phyloP scores from a whole-genome alignment of 345 rosid species.

The Salix dunnii region DNA sequence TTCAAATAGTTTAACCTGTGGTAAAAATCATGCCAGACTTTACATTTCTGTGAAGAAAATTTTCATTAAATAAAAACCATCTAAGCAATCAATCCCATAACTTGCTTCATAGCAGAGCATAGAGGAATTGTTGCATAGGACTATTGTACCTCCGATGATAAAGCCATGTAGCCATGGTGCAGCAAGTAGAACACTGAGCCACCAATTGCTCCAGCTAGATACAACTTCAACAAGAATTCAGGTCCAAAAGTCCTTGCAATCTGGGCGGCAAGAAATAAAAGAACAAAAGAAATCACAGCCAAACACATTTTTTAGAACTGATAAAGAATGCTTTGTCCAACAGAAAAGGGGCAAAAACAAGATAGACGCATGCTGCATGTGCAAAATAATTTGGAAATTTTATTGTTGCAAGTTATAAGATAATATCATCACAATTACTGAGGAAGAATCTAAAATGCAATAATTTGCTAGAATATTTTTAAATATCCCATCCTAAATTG shows the following conservation, averaged over 20 bases:
- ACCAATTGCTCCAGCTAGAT: slow-evolving; percentile 78
- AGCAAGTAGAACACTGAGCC: slow-evolving; percentile 74
- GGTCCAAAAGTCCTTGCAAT: slow-evolving; percentile 66
- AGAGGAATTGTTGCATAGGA: neutral
- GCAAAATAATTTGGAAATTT: slow-evolving; percentile 21
- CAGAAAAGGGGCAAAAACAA: slow-evolving; percentile 40
- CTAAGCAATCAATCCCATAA: slow-evolving; percentile 1
- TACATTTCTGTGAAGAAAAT: neutral
- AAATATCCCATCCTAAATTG: neutral
- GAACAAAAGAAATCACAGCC: no score
- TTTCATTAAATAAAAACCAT: neutral
- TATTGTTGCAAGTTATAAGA: neutral
- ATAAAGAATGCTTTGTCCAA: slow-evolving; percentile 57
- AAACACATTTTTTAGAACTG: slow-evolving; percentile 60
- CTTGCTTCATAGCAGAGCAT: neutral
- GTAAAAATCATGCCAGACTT: neutral
- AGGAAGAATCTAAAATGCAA: neutral
- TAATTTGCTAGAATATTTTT: neutral
- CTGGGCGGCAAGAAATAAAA: slow-evolving; percentile 27
- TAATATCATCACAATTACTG: neutral
- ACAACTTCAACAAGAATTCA: slow-evolving; percentile 62
- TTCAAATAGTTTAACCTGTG: neutral
- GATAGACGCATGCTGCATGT: slow-evolving; percentile 65
- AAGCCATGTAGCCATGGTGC: slow-evolving; percentile 56
- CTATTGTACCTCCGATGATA: slow-evolving; percentile 50